Evolutionary conservation across 257 asterid genomes (phyloP).

Genomic region (Solanum rostratum): DNA sequence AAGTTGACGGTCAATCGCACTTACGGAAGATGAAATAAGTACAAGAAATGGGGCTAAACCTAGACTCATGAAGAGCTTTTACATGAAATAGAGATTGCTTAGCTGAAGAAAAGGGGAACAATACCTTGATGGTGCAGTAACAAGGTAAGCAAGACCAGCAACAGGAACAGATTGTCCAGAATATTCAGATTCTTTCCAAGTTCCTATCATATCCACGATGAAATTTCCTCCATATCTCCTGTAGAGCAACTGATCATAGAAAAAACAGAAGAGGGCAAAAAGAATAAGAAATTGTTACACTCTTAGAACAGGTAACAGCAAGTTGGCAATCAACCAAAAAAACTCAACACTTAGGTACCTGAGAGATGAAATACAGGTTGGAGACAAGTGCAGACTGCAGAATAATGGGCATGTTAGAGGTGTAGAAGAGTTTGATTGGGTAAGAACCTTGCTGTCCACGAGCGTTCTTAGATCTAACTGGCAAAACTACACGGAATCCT

Average conservation of each 20-base stretch:
- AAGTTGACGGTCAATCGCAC: not conserved
- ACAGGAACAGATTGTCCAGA: conserved; percentile 59
- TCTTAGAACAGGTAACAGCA: not conserved
- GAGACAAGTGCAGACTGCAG: conserved; percentile 70
- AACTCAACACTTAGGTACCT: conserved; percentile 18
- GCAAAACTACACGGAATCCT: conserved; percentile 69
- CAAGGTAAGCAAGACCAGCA: conserved; percentile 63
- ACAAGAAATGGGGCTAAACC: not conserved
- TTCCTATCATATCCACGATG: conserved; percentile 50
- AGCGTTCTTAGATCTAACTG: conserved; percentile 51
- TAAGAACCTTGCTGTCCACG: conserved; percentile 67
- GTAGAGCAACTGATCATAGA: conserved; percentile 38
- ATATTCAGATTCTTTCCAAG: conserved; percentile 57
- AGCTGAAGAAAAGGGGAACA: not conserved
- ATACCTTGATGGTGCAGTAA: conserved; percentile 68
- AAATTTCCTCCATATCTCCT: conserved; percentile 44
- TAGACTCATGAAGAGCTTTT: not conserved
- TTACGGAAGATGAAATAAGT: not conserved
- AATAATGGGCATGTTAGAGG: conserved; percentile 72
- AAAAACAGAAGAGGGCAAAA: not conserved
- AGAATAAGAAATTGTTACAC: not conserved
- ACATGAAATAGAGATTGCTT: not conserved
- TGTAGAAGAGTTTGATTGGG: conserved; percentile 63
- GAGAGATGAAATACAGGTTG: conserved; percentile 66
- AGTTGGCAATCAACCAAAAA: not conserved